Evolutionary conservation across 2,329 filamentous ascomycete genomes (phyloP).

Genomic region (Aspergillus calidoustus): DNA sequence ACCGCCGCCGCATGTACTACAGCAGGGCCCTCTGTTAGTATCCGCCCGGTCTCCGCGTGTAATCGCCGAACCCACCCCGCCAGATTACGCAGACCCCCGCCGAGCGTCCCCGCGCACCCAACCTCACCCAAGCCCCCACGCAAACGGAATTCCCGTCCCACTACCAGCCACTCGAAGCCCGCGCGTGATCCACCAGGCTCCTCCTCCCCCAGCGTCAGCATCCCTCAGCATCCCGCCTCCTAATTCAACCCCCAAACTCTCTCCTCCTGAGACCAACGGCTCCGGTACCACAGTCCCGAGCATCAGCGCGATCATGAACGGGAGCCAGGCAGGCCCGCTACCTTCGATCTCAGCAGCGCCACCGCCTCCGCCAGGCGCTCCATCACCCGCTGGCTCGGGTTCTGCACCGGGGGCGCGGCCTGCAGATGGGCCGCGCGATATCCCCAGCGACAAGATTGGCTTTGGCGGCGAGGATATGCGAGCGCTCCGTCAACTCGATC

Average conservation of each 20-base stretch:
- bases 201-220: conserved; percentile 25
- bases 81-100: conserved; percentile 40
- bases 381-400: conserved; percentile 22
- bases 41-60: conserved; percentile 34
- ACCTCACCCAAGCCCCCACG: conserved; percentile 27
- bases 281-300: conserved; percentile 56
- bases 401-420: conserved; percentile 22
- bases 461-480: conserved; percentile 66
- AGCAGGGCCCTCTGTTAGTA: conserved; percentile 26
- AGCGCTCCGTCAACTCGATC: conserved; percentile 68
- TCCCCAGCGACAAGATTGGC: conserved; percentile 61
- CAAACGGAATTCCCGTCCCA: conserved; percentile 23
- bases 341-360: conserved; percentile 28
- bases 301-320: conserved; percentile 55
- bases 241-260: conserved; percentile 25
- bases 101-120: conserved; percentile 42
- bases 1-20: conserved; percentile 27
- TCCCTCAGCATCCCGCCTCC: conserved; percentile 25
- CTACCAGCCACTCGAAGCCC: conserved; percentile 29
- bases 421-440: conserved; percentile 56
- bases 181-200: conserved; percentile 32
- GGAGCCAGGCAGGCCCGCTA: conserved; percentile 33
- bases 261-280: conserved; percentile 28
- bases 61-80: conserved; percentile 35
- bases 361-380: conserved; percentile 1